Evolutionary conservation across 345 rosid genomes (phyloP), one percentile per base, ranked within the genome.

Genomic region (Populus nigra): DNA sequence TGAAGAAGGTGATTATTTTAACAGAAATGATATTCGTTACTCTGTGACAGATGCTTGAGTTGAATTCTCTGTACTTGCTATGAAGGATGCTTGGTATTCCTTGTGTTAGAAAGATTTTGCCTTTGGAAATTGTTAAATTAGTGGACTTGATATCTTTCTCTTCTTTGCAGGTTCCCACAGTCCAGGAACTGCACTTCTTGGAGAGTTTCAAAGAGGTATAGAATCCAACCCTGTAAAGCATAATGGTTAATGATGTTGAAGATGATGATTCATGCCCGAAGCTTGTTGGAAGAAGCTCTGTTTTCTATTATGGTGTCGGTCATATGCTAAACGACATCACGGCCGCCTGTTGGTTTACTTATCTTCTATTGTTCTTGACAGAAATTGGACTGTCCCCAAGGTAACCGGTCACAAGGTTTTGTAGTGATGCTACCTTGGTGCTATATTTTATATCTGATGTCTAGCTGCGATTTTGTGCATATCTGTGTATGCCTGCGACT

Each of bases 271-370:
- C 90, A n/a, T 81, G 62, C 53, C 71, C 84, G 3, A 81, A 86
- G 71, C 94, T 93, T 33, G 84, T 91, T 74, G 92, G 92, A 79
- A 93, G 99, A 83, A 79, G 76, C 85, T 83, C 96, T 39, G 91
- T 95, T 33, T 86, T 92, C 73, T 95, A 39, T 76, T 95, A 93
- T 86, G 99, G 98, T 43, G 87, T 90, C 18, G 98, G 99, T 3
- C 99, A 95, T 79, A 92, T 95, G 98, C 97, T 95, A 35, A 95
- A 95, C 82, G 98, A 95, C 88, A 92, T 95, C 81, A 92, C 99
- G 77, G 88, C 99, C 83, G 88, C 99, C 39, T 93, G 98, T 81
- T 95, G 99, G 99, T 95, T 95, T 84, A 95, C 98, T 71, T 95
- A 95, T 80, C 96, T 95, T 73, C 87, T 95, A 70, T 65, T 92